Percentiles rank a stretch among this genome's conserved stretches.
Evolutionary conservation across 768 basidiomycete species (phyloP).

Genomic region (Tricholomella constricta): DNA sequence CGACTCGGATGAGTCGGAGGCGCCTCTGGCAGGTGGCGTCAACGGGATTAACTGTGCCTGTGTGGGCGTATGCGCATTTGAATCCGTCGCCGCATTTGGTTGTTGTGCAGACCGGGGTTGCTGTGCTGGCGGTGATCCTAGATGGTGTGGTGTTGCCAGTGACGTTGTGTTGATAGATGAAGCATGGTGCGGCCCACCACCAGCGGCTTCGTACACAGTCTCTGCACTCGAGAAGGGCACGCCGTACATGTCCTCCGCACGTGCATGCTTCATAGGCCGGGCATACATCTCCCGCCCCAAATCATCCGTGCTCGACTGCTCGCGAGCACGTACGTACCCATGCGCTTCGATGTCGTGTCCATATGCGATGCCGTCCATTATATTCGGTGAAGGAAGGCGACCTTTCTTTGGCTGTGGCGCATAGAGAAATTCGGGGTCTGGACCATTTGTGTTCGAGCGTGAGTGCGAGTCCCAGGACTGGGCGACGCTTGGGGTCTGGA

Average conservation of each 20-base stretch:
- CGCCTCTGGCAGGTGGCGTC: background rate
- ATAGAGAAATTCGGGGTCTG: constrained; percentile 46
- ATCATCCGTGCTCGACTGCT: constrained; percentile 31
- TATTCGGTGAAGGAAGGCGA: constrained; percentile 12
- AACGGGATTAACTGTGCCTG: background rate
- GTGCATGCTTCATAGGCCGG: constrained; percentile 12
- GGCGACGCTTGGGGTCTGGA: constrained; percentile 30
- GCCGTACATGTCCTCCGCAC: constrained; percentile 7
- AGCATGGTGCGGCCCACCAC: background rate
- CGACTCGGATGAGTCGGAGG: background rate
- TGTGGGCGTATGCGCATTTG: background rate
- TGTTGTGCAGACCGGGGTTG: background rate
- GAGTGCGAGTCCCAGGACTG: constrained; percentile 3
- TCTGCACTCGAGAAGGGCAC: constrained; percentile 4
- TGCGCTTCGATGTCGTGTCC: constrained; percentile 11
- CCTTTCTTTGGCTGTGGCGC: constrained; percentile 51
- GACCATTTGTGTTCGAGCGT: constrained; percentile 24
- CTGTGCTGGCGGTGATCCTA: background rate
- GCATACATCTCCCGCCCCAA: constrained; percentile 32
- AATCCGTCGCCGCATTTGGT: background rate
- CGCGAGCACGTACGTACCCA: constrained; percentile 7
- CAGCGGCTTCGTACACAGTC: background rate
- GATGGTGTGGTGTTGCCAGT: background rate
- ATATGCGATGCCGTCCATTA: background rate
- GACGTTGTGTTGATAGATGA: background rate